phyloP scores from a whole-genome alignment of 139 green algal species.

The Closterium sp. region DNA sequence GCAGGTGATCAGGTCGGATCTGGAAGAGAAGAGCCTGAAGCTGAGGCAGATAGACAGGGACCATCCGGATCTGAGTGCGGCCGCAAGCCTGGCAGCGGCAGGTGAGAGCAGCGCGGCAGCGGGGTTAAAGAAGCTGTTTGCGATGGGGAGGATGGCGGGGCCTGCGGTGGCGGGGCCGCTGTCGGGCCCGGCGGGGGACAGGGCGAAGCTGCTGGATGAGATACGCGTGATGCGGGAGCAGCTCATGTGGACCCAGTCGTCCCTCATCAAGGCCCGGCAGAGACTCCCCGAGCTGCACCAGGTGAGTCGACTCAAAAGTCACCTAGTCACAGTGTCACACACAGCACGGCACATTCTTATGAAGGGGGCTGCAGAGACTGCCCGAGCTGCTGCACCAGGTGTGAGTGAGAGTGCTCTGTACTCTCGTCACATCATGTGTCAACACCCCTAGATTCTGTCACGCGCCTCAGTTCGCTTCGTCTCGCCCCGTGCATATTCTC shows the following conservation, averaged over 20 bases:
- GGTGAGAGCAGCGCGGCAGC: not conserved
- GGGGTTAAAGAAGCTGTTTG: not conserved
- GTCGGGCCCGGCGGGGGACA: not conserved
- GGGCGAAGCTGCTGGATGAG: not conserved
- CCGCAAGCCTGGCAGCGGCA: not conserved
- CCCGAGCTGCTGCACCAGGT: no score
- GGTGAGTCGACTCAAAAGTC: no score
- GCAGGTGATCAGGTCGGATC: not conserved
- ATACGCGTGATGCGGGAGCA: slow-evolving; percentile 2
- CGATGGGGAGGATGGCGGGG: not conserved
- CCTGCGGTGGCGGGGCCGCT: not conserved
- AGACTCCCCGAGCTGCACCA: not conserved
- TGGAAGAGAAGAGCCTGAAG: not conserved
- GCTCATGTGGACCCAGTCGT: not conserved
- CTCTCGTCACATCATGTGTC: no score
- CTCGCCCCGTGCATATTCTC: no score
- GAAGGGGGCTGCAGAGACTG: no score
- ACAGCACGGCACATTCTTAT: no score
- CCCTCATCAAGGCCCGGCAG: not conserved
- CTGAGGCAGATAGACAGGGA: not conserved
- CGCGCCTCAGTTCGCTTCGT: no score
- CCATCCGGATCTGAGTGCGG: not conserved
- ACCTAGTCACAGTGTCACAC: no score
- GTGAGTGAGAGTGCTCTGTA: no score
- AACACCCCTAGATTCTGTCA: no score